These are phyloP conservation scores for Annulohypoxylon stygium DNA, from an alignment of 495 filamentous ascomycete genomes.

Conservation along the genomic window DNA sequence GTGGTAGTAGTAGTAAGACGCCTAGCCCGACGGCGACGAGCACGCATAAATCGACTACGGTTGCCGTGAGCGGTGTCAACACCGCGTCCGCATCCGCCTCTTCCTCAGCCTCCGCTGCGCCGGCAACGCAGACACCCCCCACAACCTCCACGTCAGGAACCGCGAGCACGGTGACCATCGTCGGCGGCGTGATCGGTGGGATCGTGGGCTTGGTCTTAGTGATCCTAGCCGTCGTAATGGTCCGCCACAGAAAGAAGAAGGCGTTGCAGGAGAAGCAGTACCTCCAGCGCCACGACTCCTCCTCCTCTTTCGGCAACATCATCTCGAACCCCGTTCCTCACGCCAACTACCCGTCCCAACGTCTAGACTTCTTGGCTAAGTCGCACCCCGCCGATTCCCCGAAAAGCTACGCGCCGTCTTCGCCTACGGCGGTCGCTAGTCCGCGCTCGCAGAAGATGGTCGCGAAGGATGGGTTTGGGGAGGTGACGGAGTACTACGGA, in stretches of 20 bases:
- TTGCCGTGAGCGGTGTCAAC: slow-evolving; percentile 30
- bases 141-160: slow-evolving; percentile 27
- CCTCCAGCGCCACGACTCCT: slow-evolving; percentile 50
- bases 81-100: slow-evolving; percentile 16
- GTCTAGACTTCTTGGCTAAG: slow-evolving; percentile 56
- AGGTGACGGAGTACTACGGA: neutral
- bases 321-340: slow-evolving; percentile 60
- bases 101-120: slow-evolving; percentile 8
- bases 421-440: slow-evolving; percentile 37
- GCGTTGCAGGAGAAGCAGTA: slow-evolving; percentile 39
- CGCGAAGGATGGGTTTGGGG: neutral
- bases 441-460: slow-evolving; percentile 12
- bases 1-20: slow-evolving; percentile 18
- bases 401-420: slow-evolving; percentile 25
- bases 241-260: slow-evolving; percentile 47
- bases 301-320: slow-evolving; percentile 61
- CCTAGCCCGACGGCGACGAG: slow-evolving; percentile 51
- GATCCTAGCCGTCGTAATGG: slow-evolving; percentile 33
- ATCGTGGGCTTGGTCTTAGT: slow-evolving; percentile 46
- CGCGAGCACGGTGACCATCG: slow-evolving; percentile 47
- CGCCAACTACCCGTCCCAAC: slow-evolving; percentile 49
- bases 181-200: slow-evolving; percentile 50
- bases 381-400: slow-evolving; percentile 1
- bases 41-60: slow-evolving; percentile 22
- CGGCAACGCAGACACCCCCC: slow-evolving; percentile 34